These are phyloP conservation scores for Candida insectorum DNA, from an alignment of 805 yeast genomes.

Conservation along the genomic window DNA sequence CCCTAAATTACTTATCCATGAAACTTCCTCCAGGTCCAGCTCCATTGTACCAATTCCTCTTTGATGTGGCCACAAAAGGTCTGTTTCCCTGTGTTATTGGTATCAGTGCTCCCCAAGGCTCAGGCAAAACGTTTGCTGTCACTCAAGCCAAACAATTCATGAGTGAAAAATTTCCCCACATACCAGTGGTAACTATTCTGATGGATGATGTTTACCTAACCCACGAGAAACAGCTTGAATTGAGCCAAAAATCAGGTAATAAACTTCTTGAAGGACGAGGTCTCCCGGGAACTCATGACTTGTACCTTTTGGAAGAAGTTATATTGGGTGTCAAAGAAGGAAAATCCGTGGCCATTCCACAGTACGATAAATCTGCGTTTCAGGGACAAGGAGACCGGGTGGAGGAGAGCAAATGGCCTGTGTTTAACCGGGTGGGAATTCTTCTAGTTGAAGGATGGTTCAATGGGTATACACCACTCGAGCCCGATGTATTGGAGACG, in stretches of 20 bases:
- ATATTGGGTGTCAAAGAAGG: conserved; percentile 28
- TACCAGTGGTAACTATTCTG: conserved; percentile 50
- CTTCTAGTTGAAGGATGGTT: conserved; percentile 94
- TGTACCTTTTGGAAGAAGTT: conserved; percentile 38
- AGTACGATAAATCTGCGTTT: conserved; percentile 72
- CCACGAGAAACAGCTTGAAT: conserved; percentile 51
- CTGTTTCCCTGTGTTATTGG: conserved; percentile 49
- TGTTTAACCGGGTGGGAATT: conserved; percentile 48
- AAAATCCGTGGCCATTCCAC: conserved; percentile 43
- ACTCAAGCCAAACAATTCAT: conserved; percentile 8
- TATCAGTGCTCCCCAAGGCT: conserved; percentile 74
- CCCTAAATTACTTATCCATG: no score
- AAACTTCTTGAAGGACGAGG: conserved; percentile 74
- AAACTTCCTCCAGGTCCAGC: conserved; percentile 7
- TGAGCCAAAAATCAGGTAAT: conserved; percentile 46
- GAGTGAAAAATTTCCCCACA: conserved; percentile 26
- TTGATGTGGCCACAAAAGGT: conserved; percentile 5
- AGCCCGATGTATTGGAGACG: conserved; percentile 14
- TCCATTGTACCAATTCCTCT: conserved; percentile 4
- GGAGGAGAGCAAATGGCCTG: conserved; percentile 36
- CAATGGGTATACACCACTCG: conserved; percentile 57
- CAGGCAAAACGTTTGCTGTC: conserved; percentile 67
- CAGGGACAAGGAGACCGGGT: conserved; percentile 79
- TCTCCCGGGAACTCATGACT: conserved; percentile 91
- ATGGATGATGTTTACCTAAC: conserved; percentile 85